A percentile compares a stretch with the other conserved stretches of the same genome.
Conservation (phyloP, 225 moss, liverwort and hornwort species). For the Bryum argenteum region DNA sequence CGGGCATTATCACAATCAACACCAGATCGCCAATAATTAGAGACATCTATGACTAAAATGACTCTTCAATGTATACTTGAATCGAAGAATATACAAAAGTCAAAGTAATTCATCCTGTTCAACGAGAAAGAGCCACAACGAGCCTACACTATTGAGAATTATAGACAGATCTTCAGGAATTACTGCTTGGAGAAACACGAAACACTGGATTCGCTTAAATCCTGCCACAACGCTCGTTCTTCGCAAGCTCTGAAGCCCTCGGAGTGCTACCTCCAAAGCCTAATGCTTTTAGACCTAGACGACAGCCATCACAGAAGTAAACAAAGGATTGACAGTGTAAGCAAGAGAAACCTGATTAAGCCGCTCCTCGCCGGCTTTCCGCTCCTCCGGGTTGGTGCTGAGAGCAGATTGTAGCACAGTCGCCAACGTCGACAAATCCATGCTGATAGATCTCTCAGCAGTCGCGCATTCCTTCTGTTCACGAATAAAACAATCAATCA, state of each 20-base stretch:
- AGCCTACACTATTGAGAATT: background rate
- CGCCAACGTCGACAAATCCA: conserved; percentile 91
- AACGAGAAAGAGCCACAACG: background rate
- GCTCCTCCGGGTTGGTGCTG: conserved; percentile 94
- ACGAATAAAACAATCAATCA: background rate
- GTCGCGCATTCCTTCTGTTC: conserved; percentile 39
- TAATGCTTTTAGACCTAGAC: background rate
- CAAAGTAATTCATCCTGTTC: background rate
- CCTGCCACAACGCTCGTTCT: background rate
- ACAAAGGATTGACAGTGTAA: background rate
- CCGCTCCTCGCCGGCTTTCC: conserved; percentile 95
- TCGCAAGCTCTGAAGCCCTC: conserved; percentile 8
- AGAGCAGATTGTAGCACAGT: conserved; percentile 92
- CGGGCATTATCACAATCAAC: background rate
- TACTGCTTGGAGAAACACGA: too few relatives aligned
- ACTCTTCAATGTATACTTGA: too few relatives aligned
- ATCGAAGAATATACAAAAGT: too few relatives aligned
- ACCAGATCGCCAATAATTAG: background rate
- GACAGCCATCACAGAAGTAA: background rate
- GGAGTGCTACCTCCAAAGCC: background rate
- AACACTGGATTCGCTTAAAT: conserved; percentile 12
- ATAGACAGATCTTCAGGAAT: background rate
- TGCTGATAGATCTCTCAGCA: conserved; percentile 37
- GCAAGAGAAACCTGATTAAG: conserved; percentile 76
- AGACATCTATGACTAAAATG: too few relatives aligned